Conservation (phyloP, 371 early-diverging fungal genomes). For the Capniomyces stellatus region DNA sequence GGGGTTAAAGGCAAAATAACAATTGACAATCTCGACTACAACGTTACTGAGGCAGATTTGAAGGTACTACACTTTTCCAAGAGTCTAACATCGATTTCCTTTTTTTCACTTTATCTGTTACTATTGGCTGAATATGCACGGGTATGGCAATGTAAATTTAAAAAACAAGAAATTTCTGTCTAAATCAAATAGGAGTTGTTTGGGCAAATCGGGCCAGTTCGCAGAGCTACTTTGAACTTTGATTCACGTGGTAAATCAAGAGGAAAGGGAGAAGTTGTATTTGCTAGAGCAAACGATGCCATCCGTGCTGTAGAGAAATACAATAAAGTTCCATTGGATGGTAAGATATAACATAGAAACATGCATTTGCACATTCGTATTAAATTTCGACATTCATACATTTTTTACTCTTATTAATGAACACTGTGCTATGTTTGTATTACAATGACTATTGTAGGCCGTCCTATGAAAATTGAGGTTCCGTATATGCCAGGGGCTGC, state of each 20-base stretch:
- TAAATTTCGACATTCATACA: no score
- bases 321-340: conserved; percentile 48
- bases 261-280: conserved; percentile 50
- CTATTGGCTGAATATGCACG: no score
- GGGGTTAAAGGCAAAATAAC: conserved; percentile 34
- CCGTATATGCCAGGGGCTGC: conserved; percentile 9
- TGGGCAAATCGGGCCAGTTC: conserved; percentile 39
- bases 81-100: no score
- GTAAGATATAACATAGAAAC: no score
- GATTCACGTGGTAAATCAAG: conserved; percentile 44
- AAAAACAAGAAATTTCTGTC: no score
- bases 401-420: not conserved
- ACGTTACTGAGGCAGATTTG: conserved; percentile 47
- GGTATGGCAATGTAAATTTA: no score
- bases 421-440: not conserved
- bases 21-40: conserved; percentile 50
- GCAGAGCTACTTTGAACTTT: conserved; percentile 44
- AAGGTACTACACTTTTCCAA: no score
- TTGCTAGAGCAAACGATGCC: conserved; percentile 35
- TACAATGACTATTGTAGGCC: conserved; percentile 11
- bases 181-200: conserved; percentile 22
- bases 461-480: conserved; percentile 57
- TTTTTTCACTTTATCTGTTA: no score
- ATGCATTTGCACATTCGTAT: no score
- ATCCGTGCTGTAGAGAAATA: conserved; percentile 37